A percentile compares a stretch with the other conserved stretches of the same genome.
These are phyloP conservation scores for Monilinia fructigena DNA, from an alignment of 2,329 filamentous ascomycete genomes.

Conservation along the genomic window DNA sequence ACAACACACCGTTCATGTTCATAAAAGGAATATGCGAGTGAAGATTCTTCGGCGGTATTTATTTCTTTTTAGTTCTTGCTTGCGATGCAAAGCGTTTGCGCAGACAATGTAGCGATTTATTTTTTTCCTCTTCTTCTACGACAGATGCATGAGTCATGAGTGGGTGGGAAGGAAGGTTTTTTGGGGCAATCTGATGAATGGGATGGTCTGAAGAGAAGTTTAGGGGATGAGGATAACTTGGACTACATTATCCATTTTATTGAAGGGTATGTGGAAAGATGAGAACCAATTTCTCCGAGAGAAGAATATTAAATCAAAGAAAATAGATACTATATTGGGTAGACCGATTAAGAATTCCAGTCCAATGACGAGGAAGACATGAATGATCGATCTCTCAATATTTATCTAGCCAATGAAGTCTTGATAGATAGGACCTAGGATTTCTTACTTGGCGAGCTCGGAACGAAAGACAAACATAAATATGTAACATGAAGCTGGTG, in stretches of 20 bases:
- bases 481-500: neutral
- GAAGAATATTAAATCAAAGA: neutral
- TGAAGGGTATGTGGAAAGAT: neutral
- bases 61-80: conserved; percentile 7
- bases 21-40: neutral
- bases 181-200: neutral
- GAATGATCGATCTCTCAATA: neutral
- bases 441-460: neutral
- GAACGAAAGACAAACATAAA: neutral
- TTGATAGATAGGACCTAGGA: neutral
- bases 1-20: conserved; percentile 1
- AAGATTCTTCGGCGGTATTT: conserved; percentile 3
- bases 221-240: neutral
- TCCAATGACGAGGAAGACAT: neutral
- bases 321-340: neutral
- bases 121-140: neutral
- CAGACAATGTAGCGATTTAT: conserved; percentile 3
- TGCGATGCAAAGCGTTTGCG: conserved; percentile 4
- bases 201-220: neutral
- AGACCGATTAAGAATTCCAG: no score
- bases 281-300: neutral
- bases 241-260: neutral
- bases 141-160: conserved; percentile 17
- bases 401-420: neutral
- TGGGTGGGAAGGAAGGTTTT: neutral